Base-by-base conservation (phyloP, 139 green algal genomes). In the Coccomyxa sp. region DNA sequence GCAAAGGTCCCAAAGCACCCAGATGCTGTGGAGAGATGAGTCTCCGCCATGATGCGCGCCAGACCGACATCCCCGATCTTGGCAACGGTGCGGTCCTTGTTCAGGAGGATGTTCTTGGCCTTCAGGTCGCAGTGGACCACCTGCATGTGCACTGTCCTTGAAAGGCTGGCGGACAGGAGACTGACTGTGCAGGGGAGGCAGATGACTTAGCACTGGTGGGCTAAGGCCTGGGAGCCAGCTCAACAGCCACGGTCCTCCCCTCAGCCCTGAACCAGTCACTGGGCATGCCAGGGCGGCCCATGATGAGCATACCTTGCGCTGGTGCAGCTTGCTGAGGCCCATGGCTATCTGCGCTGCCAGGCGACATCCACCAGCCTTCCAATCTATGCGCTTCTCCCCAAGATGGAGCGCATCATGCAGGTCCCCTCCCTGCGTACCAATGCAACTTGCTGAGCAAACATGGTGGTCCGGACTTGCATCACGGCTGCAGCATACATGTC, bases 111-210 rank as follows among this genome's bases (percentile, higher is more conserved):
- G 70, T 75, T 75, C 12, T 34, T 29, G 10, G 70, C 8, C 70
- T 75, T 75, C 36, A 75, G 70, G 14, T 75, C 70, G 24, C 34
- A 75, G 36, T 75, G 70, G 9, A 75, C 70, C 36, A 75, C 70
- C 70, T 75, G 70, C 8, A n/a, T 74, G 7, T 7, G 33, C 34
- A 76, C 31, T 74, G n/a, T n/a, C n/a, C n/a, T n/a, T n/a, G n/a
- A n/a, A n/a, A n/a, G n/a, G n/a, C n/a, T n/a, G n/a, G n/a, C n/a
- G n/a, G n/a, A n/a, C n/a, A n/a, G n/a, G n/a, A n/a, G n/a, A n/a
- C n/a, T n/a, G n/a, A n/a, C n/a, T n/a, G n/a, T n/a, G n/a, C n/a
- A n/a, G n/a, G n/a, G n/a, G n/a, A n/a, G n/a, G n/a, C n/a, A n/a
- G n/a, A n/a, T n/a, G n/a, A n/a, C n/a, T n/a, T n/a, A n/a, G n/a